Evolutionary conservation across 768 basidiomycete species (phyloP), one percentile per base, ranked within the genome.

Genomic region (Boletus sensibilis): DNA sequence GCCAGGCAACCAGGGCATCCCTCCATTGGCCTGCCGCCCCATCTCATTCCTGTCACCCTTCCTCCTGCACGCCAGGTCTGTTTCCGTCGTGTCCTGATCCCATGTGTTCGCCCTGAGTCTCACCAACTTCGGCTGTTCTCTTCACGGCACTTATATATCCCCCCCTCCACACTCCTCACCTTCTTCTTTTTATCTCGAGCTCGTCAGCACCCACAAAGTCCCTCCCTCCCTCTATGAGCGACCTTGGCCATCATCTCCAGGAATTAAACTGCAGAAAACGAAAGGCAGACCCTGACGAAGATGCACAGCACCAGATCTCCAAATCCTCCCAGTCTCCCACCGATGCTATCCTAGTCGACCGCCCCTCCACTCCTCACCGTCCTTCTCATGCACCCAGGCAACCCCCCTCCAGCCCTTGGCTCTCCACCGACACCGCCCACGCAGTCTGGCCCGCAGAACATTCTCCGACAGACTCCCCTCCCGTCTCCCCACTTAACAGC

Each of bases 191-290:
- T 63, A 57, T 61, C 60, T 53, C 44, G 50, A 51, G 40, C 42
- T 1, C 43, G 31, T 11, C 60, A 45, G 55, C 54, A 54, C 53
- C 62, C 66, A n/a, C 62, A 43, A n/a, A 27, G 23, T 58, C 55
- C 60, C 57, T 50, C 55, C 51, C 50, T 56, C 59, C 63, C 64
- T 65, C 58, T 57, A 87, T 88, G 85, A 84, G 86, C 75, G 79
- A 85, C 77, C 77, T 84, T 60, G 78, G 81, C 63, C 81, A 84
- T 59, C 75, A 78, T 53, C 71, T 74, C 61, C 79, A 79, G 56
- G 64, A 78, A 74, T 49, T 69, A 52, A 72, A 79, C 78, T 77
- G 78, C 68, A 79, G 84, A 68, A 90, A 90, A 72, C 84, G 88
- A 62, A 90, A 90, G 73, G 80, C 84, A 0, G 81, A 81, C 68